Conservation (phyloP, 257 asterid genomes). For the Mitragyna speciosa region DNA sequence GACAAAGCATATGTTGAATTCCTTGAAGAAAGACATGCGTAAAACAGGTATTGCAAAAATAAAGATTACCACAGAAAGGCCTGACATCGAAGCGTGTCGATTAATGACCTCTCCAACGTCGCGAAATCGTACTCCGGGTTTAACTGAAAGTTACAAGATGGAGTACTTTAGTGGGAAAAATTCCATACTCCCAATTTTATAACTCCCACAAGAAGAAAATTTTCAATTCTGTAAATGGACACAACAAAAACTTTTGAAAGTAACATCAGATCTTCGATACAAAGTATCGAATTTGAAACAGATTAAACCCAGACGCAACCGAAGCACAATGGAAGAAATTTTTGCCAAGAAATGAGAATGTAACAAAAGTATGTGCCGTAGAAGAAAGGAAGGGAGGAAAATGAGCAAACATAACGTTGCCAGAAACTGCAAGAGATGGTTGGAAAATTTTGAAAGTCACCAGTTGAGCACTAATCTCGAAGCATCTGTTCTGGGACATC, state of each 20-base stretch:
- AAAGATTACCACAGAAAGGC: constrained; percentile 78
- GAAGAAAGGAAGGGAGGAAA: background rate
- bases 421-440: background rate
- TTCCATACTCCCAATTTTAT: background rate
- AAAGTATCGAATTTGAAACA: background rate
- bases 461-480: background rate
- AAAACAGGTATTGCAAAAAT: background rate
- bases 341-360: background rate
- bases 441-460: background rate
- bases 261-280: background rate
- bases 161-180: background rate
- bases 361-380: background rate
- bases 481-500: background rate
- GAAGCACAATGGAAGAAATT: background rate
- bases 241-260: background rate
- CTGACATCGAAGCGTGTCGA: constrained; percentile 90
- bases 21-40: background rate
- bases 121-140: constrained; percentile 92
- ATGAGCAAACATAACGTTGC: background rate
- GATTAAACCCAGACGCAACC: background rate
- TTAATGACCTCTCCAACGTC: constrained; percentile 90
- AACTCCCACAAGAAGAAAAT: background rate
- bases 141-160: constrained; percentile 50
- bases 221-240: background rate
- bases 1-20: background rate